These are phyloP conservation scores for Letharia columbiana DNA, from an alignment of 495 filamentous ascomycete species.

Conservation along the genomic window DNA sequence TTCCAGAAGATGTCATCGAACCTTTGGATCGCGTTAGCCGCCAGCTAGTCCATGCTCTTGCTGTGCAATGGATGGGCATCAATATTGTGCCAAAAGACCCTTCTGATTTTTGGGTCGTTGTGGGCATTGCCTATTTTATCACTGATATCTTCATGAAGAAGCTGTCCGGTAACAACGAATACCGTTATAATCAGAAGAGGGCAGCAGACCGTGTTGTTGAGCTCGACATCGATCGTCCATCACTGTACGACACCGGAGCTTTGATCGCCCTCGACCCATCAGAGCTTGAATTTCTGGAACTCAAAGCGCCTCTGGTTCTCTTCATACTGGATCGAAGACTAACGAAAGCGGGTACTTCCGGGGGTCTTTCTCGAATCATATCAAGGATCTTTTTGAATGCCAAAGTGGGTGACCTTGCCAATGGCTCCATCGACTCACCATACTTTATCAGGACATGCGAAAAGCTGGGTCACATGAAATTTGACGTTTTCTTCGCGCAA, in stretches of 20 bases:
- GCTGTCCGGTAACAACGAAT: constrained; percentile 90
- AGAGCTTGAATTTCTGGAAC: constrained; percentile 77
- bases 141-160: constrained; percentile 83
- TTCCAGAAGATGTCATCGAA: constrained; percentile 72
- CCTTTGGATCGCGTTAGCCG: constrained; percentile 69
- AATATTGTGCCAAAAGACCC: constrained; percentile 73
- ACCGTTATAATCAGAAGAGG: constrained; percentile 81
- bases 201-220: constrained; percentile 74
- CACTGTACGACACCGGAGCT: constrained; percentile 69
- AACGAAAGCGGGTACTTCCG: constrained; percentile 73
- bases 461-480: constrained; percentile 71
- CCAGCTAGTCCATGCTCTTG: constrained; percentile 68
- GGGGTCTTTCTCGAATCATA: constrained; percentile 77
- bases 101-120: constrained; percentile 82
- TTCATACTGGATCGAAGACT: constrained; percentile 89
- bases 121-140: constrained; percentile 88
- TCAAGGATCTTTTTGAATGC: constrained; percentile 71
- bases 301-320: constrained; percentile 86
- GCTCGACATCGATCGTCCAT: constrained; percentile 72
- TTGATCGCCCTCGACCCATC: constrained; percentile 70
- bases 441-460: constrained; percentile 76
- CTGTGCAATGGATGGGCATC: constrained; percentile 91
- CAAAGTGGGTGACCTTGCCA: constrained; percentile 64
- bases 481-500: constrained; percentile 84
- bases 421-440: constrained; percentile 62